Evolutionary conservation across 2,329 filamentous ascomycete genomes (phyloP), one percentile per base, ranked within the genome.

Genomic region (Lasiodiplodia citricola): DNA sequence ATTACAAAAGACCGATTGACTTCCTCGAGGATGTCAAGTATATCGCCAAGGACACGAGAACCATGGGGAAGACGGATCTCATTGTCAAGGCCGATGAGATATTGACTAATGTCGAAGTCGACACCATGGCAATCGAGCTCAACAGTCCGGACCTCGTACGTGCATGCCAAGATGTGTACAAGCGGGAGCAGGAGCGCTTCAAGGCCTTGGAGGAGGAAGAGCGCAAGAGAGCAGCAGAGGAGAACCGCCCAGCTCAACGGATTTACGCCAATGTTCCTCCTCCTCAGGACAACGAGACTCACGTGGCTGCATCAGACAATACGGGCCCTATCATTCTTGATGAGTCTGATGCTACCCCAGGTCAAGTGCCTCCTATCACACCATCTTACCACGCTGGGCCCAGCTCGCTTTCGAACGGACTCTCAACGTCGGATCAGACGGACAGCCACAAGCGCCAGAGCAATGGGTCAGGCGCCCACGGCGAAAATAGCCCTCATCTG

Each of bases 71-170:
- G 74, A 89, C 90, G 73, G 92, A 97, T 71, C 87, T 93, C 51
- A 89, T 91, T 2, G 83, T 97, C 66, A 96, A 94, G 78, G 94
- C 93, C 0, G 97, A 96, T 70, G 96, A 99, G 81, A 89, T 99
- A 74, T 84, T 94, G 44, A 90, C 93, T 25, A 98, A 98, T 75
- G 95, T 97, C 2, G 94, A 97, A 77, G 95, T 98, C 41, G 95
- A 98, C 80, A 91, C 98, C 71, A 89, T 89, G 54, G 88, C 87
- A 57, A 90, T 97, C 68, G 91, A 93, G 75, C 84, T 85, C 52
- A 86, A 80, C 8, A 83, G 92, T 71, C 88, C 91, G 16, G 84
- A 83, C 13, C 83, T 91, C 41, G 84, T 91, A 51, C 80, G 83
- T 2, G 91, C 96, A 74, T 97, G 94, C 83, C 93, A 97, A 72